Conservation (phyloP, 306 rosid genomes). For the Inga oerstediana region DNA sequence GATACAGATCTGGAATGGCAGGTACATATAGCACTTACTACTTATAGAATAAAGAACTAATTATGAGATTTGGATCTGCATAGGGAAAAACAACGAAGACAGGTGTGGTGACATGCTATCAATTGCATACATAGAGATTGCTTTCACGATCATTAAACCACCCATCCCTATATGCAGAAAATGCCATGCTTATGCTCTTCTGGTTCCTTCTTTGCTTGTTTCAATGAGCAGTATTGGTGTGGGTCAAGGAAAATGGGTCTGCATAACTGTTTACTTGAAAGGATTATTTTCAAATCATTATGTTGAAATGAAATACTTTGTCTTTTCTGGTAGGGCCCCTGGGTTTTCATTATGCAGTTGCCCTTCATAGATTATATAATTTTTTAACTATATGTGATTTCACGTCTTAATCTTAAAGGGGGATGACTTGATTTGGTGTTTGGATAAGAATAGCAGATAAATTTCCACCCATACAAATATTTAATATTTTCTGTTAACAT, state of each 20-base stretch:
- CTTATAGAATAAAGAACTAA: slow-evolving; percentile 14
- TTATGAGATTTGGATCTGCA: slow-evolving; percentile 28
- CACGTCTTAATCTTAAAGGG: background rate
- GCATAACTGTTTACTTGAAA: slow-evolving; percentile 18
- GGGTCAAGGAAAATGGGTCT: slow-evolving; percentile 52
- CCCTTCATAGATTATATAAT: background rate
- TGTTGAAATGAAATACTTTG: slow-evolving; percentile 16
- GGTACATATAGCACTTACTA: background rate
- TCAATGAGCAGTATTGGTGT: slow-evolving; percentile 33
- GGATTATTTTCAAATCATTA: background rate
- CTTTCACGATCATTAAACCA: slow-evolving; percentile 18
- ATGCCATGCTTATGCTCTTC: slow-evolving; percentile 29
- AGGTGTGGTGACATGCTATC: slow-evolving; percentile 9
- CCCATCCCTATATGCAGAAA: slow-evolving; percentile 35
- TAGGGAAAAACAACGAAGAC: slow-evolving; percentile 22
- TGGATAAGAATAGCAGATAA: slow-evolving; percentile 16
- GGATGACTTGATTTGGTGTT: background rate
- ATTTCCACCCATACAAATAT: background rate
- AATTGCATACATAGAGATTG: slow-evolving; percentile 40
- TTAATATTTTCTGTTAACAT: slow-evolving; percentile 9
- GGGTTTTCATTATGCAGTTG: slow-evolving; percentile 19
- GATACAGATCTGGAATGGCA: slow-evolving; percentile 18
- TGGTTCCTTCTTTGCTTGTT: slow-evolving; percentile 40
- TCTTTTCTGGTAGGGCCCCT: slow-evolving; percentile 39
- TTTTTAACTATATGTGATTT: slow-evolving; percentile 10